A percentile compares a stretch with the other conserved stretches of the same genome.
Conservation (phyloP, 2,329 filamentous ascomycete genomes). For the Fusarium hainanense region DNA sequence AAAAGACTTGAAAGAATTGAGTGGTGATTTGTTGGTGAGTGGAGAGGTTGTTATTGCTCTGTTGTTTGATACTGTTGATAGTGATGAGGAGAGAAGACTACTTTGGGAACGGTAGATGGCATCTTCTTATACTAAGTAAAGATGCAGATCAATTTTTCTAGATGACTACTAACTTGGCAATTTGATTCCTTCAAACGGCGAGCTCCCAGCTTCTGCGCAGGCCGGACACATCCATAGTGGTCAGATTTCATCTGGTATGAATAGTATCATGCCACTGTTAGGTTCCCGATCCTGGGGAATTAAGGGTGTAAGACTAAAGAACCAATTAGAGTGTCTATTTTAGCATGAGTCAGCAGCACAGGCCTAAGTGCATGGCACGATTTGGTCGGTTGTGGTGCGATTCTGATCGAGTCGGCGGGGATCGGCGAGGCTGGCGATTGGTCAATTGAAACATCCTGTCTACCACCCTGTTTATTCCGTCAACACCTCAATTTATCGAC, state of each 20-base stretch:
- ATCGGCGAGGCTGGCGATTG: conserved; percentile 43
- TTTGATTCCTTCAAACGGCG: conserved; percentile 40
- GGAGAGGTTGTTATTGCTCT: conserved; percentile 40
- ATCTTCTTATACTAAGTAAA: conserved; percentile 43
- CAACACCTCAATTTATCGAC: conserved; percentile 37
- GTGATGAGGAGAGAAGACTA: conserved; percentile 35
- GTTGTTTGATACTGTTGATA: conserved; percentile 37
- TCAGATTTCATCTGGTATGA: conserved; percentile 44
- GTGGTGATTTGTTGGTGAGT: conserved; percentile 40
- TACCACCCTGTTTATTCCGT: conserved; percentile 44
- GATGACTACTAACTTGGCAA: conserved; percentile 15
- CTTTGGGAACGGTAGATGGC: conserved; percentile 30
- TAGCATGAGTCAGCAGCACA: conserved; percentile 40
- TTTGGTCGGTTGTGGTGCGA: conserved; percentile 45
- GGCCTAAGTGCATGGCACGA: conserved; percentile 41
- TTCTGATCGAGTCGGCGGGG: conserved; percentile 43
- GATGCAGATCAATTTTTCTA: conserved; percentile 24
- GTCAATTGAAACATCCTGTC: conserved; percentile 21
- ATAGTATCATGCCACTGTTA: conserved; percentile 43
- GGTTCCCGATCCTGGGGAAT: conserved; percentile 31
- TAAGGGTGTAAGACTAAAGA: conserved; percentile 4
- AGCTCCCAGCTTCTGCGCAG: conserved; percentile 40
- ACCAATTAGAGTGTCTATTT: conserved; percentile 27
- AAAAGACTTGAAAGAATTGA: conserved; percentile 24
- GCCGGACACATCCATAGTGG: conserved; percentile 43